Evolutionary conservation across 495 filamentous ascomycete species (phyloP), one percentile per base, ranked within the genome.

Genomic region (Opeltia flavorubescens): DNA sequence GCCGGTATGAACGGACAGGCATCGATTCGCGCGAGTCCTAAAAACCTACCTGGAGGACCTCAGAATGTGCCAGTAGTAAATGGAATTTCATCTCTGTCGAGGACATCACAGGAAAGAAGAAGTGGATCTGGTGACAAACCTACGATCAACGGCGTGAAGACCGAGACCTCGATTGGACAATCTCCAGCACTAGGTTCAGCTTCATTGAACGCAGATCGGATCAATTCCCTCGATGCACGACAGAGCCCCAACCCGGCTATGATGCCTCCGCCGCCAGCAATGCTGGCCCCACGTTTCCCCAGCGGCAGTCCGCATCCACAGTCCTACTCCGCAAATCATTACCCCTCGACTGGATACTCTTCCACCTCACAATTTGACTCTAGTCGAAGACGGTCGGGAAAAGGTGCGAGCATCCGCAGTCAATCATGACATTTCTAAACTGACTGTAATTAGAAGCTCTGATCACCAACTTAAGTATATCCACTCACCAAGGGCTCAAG

Each of bases 381-480:
- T 4, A 40, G 60, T 15, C 58, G 55, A 47, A 59, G 77, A 57
- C 66, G 67, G 38, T 62, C 74, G 21, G 70, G 71, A n/a, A 69
- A 74, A 70, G 69, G 77, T 78, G 64, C 46, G 58, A 49, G n/a
- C 24, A 20, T 17, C 46, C 6, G 35, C 40, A 6, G 11, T 17
- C 20, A 5, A n/a, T 30, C 43, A 27, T 23, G 25, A 35, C 35
- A 25, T 43, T 50, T 33, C 57, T 49, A 31, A 6, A 43, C 4
- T 11, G 43, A 75, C 68, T 63, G 49, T 57, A 60, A 41, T 56
- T 56, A 28, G 74, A 81, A 55, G 77, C 83, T 13, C 64, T 88
- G 33, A 75, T 88, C 46, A 69, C 70, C 24, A 83, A 75, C 42
- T 59, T 88, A 33, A 66, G 72, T 21, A 59, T 94, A n/a, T 59